A percentile compares a stretch with the other conserved stretches of the same genome.
Conservation (phyloP, 805 yeast genomes). For the Candida mattraensis region DNA sequence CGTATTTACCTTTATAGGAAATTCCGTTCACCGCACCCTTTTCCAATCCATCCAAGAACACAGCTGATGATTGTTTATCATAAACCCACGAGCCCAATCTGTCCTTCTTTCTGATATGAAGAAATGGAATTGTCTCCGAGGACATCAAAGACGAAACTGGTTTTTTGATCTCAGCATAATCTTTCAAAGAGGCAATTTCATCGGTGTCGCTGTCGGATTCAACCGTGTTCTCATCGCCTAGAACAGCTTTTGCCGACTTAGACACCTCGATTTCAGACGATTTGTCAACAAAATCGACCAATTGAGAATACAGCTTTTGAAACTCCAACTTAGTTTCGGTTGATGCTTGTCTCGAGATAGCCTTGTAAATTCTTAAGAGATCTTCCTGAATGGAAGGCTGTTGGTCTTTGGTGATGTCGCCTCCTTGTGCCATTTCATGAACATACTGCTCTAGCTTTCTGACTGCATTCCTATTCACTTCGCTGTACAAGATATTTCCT, state of each 20-base stretch:
- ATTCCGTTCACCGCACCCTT: conserved; percentile 93
- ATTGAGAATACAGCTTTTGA: conserved; percentile 67
- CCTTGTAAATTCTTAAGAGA: conserved; percentile 77
- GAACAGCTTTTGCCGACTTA: conserved; percentile 55
- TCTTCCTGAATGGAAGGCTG: conserved; percentile 86
- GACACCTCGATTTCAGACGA: conserved; percentile 71
- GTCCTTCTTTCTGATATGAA: conserved; percentile 82
- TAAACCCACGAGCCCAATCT: conserved; percentile 78
- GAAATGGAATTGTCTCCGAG: conserved; percentile 88
- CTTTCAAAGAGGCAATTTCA: conserved; percentile 84
- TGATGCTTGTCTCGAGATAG: conserved; percentile 74
- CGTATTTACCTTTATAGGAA: conserved; percentile 83
- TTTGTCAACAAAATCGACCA: conserved; percentile 65
- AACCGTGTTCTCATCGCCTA: conserved; percentile 44
- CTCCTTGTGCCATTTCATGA: conserved; percentile 94
- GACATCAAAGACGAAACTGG: conserved; percentile 76
- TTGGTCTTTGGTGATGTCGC: conserved; percentile 66
- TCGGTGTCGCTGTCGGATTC: conserved; percentile 59
- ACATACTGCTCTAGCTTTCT: conserved; percentile 96
- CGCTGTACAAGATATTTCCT: conserved; percentile 84
- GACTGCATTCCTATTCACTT: conserved; percentile 84
- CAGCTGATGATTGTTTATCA: conserved; percentile 72
- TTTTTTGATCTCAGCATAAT: conserved; percentile 62
- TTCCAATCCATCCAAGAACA: conserved; percentile 87
- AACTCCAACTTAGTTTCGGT: conserved; percentile 68